phyloP scores from a whole-genome alignment of 495 filamentous ascomycete species.

The Talaromyces thailandensis region DNA sequence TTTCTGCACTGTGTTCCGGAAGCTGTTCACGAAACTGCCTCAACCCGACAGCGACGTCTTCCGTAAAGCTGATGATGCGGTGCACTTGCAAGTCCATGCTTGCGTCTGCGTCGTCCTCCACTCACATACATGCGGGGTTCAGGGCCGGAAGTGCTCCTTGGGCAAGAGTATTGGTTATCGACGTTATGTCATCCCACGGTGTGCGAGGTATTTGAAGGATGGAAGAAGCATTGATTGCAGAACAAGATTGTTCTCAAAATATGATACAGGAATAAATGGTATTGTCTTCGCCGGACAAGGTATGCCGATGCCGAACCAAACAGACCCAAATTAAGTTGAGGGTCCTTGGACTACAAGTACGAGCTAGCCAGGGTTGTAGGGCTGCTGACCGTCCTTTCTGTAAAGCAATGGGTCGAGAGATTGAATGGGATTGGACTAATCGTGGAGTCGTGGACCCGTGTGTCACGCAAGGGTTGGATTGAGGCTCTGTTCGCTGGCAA shows the following conservation, averaged over 20 bases:
- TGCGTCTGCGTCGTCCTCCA: neutral
- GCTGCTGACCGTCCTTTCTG: neutral
- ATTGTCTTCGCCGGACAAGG: neutral
- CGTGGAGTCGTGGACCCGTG: neutral
- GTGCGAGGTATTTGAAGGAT: neutral
- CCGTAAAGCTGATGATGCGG: slow-evolving; percentile 34
- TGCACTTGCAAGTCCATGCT: slow-evolving; percentile 4
- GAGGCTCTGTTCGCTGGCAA: slow-evolving; percentile 1
- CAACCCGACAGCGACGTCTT: slow-evolving; percentile 46
- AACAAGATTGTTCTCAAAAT: neutral
- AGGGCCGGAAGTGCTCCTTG: neutral
- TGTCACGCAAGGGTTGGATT: neutral
- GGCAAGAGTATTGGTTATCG: neutral
- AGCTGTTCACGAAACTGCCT: slow-evolving; percentile 40
- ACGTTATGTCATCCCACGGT: neutral
- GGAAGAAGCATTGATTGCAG: neutral
- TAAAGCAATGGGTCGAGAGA: neutral
- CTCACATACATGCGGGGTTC: neutral
- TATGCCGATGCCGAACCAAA: neutral
- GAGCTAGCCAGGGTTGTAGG: neutral
- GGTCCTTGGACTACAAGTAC: neutral
- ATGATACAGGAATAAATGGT: neutral
- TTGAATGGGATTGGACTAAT: neutral
- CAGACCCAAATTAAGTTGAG: neutral
- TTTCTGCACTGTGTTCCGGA: slow-evolving; percentile 43